Base-by-base conservation (phyloP, 345 rosid genomes). In the Citrus maxima region DNA sequence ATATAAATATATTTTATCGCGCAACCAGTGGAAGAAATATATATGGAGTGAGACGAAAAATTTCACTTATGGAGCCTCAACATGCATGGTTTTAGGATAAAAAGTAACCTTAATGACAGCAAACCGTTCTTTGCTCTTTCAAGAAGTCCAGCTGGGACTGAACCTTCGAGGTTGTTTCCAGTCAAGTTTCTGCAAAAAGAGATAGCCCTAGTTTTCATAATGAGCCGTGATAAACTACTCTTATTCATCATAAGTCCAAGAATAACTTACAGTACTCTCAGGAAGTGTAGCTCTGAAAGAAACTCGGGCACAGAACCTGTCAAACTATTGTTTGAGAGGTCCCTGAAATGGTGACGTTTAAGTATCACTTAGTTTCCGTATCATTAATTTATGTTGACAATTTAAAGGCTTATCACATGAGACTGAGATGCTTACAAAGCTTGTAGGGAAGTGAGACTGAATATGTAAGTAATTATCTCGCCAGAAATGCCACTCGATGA, bases 271-370 rank as follows among this genome's bases (percentile, higher is more conserved):
- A 89, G 67, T 34, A 71, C 25, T 35, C 56, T 79, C 75, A 86
- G 78, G 32, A 72, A 82, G 70, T 76, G 75, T 71, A 89, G 70
- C 30, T 5, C 19, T 4, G 84, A 74, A 19, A 90, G 84, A 78
- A 90, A 87, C 4, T 75, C 72, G 0, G 92, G 90, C 61, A 89
- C 66, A 21, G 60, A n/a, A 7, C 92, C 94, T 0, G 72, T 83
- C 78, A 90, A 80, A 62, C 55, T 84, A 63, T 87, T 88, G 74
- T 86, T 79, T 9, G 92, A 88, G 55, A 88, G 79, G 67, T 90
- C 90, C 75, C 90, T 88, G 72, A 6, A 28, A 64, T 13, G 1
- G 58, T 13, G 28, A 63, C 37, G 3, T 7, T 38, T 13, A 49
- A 28, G n/a, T 18, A 55, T 18, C 12, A 58, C 16, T 28, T 58